Percentiles rank a stretch among this genome's conserved stretches.
Evolutionary conservation across 2,329 filamentous ascomycete genomes (phyloP).

Genomic region (Phaeoacremonium minimum): DNA sequence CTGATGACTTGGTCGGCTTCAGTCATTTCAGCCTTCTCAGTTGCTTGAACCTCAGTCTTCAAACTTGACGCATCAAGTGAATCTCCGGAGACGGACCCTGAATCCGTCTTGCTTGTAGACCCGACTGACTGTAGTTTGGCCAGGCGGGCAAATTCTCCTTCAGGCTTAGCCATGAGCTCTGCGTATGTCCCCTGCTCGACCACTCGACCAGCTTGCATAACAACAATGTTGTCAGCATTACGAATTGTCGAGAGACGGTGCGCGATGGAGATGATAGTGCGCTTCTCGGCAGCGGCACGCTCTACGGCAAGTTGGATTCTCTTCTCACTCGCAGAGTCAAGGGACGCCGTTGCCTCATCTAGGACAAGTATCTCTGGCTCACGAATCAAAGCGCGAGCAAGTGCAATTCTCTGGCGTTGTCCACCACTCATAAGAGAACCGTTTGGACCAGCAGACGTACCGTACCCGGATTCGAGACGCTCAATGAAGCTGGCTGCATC

Average conservation of each 20-base stretch:
- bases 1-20: background rate
- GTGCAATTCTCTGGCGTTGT: constrained; percentile 55
- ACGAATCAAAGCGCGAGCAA: constrained; percentile 53
- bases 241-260: constrained; percentile 57
- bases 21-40: background rate
- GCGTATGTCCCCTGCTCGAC: constrained; percentile 60
- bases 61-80: background rate
- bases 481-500: constrained; percentile 55
- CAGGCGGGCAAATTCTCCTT: constrained; percentile 3
- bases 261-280: constrained; percentile 63
- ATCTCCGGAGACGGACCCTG: no score
- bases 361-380: constrained; percentile 54
- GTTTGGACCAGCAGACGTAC: constrained; percentile 45
- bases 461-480: constrained; percentile 47
- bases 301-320: constrained; percentile 47
- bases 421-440: constrained; percentile 55
- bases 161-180: constrained; percentile 43
- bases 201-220: constrained; percentile 51
- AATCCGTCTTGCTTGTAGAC: no score
- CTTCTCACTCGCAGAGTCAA: constrained; percentile 54
- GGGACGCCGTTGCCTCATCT: constrained; percentile 58
- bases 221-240: constrained; percentile 62
- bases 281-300: constrained; percentile 22
- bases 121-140: constrained; percentile 4
- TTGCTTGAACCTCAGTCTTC: background rate